A percentile compares a stretch with the other conserved stretches of the same genome.
phyloP scores from a whole-genome alignment of 2,329 filamentous ascomycete genomes.

The Sordariomycetes sp. region DNA sequence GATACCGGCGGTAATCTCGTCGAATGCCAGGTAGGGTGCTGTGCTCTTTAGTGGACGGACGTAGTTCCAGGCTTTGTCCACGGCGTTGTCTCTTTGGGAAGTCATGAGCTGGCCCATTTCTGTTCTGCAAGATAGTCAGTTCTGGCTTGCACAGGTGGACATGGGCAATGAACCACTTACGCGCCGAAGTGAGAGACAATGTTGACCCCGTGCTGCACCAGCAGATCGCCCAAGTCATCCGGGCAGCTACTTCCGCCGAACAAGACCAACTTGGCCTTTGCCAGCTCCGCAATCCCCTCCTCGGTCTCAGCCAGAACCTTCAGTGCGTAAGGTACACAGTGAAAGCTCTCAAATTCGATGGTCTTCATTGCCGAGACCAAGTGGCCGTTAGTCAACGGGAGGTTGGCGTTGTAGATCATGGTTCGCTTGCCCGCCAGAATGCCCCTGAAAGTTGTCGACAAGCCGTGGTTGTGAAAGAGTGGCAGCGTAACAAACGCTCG shows the following conservation, averaged over 20 bases:
- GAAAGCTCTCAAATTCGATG: conserved; percentile 38
- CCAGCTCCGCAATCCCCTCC: conserved; percentile 39
- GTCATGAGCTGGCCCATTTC: conserved; percentile 56
- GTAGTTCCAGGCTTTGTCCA: conserved; percentile 53
- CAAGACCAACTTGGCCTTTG: conserved; percentile 39
- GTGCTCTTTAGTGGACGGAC: conserved; percentile 28
- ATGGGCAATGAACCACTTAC: conserved; percentile 24
- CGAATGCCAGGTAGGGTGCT: conserved; percentile 14
- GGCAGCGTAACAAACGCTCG: conserved; percentile 45
- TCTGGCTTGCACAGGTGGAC: too few species aligned
- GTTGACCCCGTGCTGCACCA: conserved; percentile 44
- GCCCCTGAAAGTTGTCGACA: conserved; percentile 43
- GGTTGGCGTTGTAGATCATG: conserved; percentile 41
- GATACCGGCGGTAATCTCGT: conserved; percentile 17
- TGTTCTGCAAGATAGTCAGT: conserved; percentile 24
- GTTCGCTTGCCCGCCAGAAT: conserved; percentile 40
- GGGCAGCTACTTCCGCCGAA: conserved; percentile 51
- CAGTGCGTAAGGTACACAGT: conserved; percentile 54
- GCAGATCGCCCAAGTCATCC: conserved; percentile 44
- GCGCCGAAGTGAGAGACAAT: conserved; percentile 47
- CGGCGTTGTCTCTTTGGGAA: conserved; percentile 37
- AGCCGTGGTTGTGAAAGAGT: conserved; percentile 50
- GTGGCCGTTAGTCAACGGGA: conserved; percentile 43
- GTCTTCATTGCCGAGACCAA: conserved; percentile 31
- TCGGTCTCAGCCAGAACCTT: conserved; percentile 52